A percentile compares a stretch with the other conserved stretches of the same genome.
These are phyloP conservation scores for Pseudonectria foliicola DNA, from an alignment of 2,329 filamentous ascomycete species.

Conservation along the genomic window DNA sequence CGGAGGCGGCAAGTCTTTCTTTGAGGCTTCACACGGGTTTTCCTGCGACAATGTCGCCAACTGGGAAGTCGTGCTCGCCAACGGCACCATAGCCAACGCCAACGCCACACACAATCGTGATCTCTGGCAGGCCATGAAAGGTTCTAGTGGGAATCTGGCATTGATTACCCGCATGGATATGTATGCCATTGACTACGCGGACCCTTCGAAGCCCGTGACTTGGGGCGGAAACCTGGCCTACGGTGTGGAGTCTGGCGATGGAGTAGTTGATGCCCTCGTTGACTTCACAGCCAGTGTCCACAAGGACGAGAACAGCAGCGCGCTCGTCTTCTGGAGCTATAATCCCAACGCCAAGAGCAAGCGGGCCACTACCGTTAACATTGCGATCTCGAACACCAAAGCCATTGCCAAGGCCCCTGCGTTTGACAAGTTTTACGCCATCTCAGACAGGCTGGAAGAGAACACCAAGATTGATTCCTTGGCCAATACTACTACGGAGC, in stretches of 20 bases:
- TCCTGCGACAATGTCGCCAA: constrained; percentile 35
- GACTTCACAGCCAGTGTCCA: constrained; percentile 25
- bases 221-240: constrained; percentile 27
- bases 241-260: constrained; percentile 12
- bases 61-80: constrained; percentile 37
- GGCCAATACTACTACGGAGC: constrained; percentile 23
- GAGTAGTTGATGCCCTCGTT: constrained; percentile 24
- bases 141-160: constrained; percentile 41
- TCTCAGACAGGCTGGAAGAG: constrained; percentile 16
- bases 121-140: constrained; percentile 40
- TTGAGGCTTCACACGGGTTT: constrained; percentile 24
- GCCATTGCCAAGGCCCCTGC: constrained; percentile 21
- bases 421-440: constrained; percentile 22
- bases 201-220: constrained; percentile 18
- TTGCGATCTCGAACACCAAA: constrained; percentile 25
- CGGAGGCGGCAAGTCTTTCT: constrained; percentile 31
- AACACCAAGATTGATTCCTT: constrained; percentile 22
- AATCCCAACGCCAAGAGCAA: constrained; percentile 19
- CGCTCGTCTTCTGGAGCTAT: constrained; percentile 28
- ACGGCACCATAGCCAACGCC: constrained; percentile 36
- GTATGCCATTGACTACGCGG: constrained; percentile 23
- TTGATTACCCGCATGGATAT: constrained; percentile 29
- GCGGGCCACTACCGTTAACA: constrained; percentile 23
- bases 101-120: constrained; percentile 32
- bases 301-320: constrained; percentile 26